Conservation (phyloP, 805 yeast genomes). For the Zygoascus flipseniorum region DNA sequence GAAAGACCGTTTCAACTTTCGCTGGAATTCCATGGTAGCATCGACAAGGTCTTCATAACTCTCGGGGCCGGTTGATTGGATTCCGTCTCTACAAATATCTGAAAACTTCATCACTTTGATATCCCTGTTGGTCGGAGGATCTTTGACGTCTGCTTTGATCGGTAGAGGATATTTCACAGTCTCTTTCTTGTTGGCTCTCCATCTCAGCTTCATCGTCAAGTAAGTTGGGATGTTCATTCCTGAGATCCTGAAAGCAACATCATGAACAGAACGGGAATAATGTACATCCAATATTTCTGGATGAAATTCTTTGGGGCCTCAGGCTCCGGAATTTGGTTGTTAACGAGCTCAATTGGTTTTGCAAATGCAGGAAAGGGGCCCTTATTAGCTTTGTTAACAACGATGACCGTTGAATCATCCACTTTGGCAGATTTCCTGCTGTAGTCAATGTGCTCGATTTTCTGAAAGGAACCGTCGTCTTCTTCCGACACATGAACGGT, state of each 20-base stretch:
- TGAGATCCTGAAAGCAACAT: conserved; percentile 17
- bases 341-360: conserved; percentile 19
- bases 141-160: too few relatives aligned
- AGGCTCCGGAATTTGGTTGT: conserved; percentile 19
- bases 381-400: neutral
- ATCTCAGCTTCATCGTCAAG: neutral
- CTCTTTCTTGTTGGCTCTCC: neutral
- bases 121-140: too few relatives aligned
- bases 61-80: neutral
- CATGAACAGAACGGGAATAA: conserved; percentile 20
- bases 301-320: conserved; percentile 19
- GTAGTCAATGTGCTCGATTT: conserved; percentile 9
- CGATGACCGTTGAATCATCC: neutral
- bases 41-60: neutral
- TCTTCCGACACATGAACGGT: conserved; percentile 1
- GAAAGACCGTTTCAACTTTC: too few relatives aligned
- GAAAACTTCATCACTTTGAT: too few relatives aligned
- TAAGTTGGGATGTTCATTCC: neutral
- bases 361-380: conserved; percentile 18
- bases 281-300: conserved; percentile 25
- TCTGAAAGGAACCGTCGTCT: neutral
- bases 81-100: too few relatives aligned
- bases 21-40: neutral
- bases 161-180: too few relatives aligned
- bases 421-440: conserved; percentile 1